A percentile compares a stretch with the other conserved stretches of the same genome.
Conservation (phyloP, 106 monocot species). For the Dioscorea zingiberensis region DNA sequence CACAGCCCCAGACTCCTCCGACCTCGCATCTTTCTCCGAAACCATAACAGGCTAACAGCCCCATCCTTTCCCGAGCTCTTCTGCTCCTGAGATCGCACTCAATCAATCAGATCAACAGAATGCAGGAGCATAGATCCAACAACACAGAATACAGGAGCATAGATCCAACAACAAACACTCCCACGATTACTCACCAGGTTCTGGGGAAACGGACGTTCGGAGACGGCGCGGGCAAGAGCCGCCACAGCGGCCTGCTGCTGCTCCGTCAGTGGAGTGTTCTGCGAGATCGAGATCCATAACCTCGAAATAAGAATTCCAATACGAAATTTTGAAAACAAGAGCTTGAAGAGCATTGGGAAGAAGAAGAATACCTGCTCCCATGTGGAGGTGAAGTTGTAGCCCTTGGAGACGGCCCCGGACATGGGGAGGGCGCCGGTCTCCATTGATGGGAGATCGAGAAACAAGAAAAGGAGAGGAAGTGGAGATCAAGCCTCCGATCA, state of each 20-base stretch:
- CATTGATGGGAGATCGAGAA: slow-evolving; percentile 8
- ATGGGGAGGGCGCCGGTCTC: slow-evolving; percentile 40
- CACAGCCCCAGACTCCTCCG: too few species aligned
- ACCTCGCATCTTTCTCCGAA: slow-evolving; percentile 17
- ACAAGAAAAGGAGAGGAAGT: too few species aligned
- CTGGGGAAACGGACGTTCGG: slow-evolving; percentile 86
- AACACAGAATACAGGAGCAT: too few species aligned
- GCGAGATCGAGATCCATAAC: slow-evolving; percentile 6
- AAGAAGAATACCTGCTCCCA: slow-evolving; percentile 76
- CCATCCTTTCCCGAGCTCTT: slow-evolving; percentile 35
- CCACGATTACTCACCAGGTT: slow-evolving; percentile 52
- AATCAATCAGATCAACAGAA: neutral
- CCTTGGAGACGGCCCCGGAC: slow-evolving; percentile 79
- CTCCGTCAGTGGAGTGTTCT: slow-evolving; percentile 89
- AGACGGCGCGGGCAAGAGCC: slow-evolving; percentile 55
- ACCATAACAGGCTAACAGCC: slow-evolving; percentile 13
- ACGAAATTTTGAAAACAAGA: neutral
- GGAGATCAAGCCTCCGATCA: too few species aligned
- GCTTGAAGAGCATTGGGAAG: neutral
- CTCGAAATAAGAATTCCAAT: neutral
- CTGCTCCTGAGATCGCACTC: slow-evolving; percentile 58
- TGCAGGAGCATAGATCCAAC: neutral
- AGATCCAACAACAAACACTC: neutral
- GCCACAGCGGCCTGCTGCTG: slow-evolving; percentile 71
- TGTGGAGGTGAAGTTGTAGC: slow-evolving; percentile 86